Base-by-base conservation (phyloP, 108 stramenopile genomes). In the Nitzschia palea region DNA sequence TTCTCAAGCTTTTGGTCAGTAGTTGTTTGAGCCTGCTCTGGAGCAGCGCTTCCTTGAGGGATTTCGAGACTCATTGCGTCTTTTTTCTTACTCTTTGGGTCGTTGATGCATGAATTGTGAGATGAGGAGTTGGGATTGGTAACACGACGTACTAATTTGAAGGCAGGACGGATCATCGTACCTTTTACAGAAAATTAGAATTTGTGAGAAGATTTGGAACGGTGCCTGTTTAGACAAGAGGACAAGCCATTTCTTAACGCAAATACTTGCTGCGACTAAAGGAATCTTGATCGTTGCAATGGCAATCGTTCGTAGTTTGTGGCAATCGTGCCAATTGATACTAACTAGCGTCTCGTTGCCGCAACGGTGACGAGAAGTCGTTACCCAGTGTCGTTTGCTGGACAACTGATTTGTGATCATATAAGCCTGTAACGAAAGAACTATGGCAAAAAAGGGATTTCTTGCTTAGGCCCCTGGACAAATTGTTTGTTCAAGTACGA, bases 31-130 rank as follows among this genome's bases (percentile, higher is more conserved):
- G 47, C 25, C 31, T 50, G 44, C 29, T 43, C 59, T 31, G 45
- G 8, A 3, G 31, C 45, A 45, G 20, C 47, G 8, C 12, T 33
- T 3, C 62, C 62, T 23, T 63, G 12, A 25, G 62, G 62, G 15
- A 63, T 42, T 29, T 63, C 62, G 9, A 42, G 18, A 15, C 27
- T 28, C 62, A 63, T 47, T 2, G n/a, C 27, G 59, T n/a, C 43
- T 23, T 8, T 18, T 40, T 40, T 60, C 32, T 56, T 56, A 22
- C 48, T 9, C 48, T n/a, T 22, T 23, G 18, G 20, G 6, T 50
- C n/a, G 48, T 23, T 50, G 40, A 12, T 42, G 12, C 14, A 12
- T 14, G 40, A 42, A 42, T 14, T 14, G 9, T 42, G 40, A 44
- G 20, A 18, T n/a, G n/a, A n/a, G n/a, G n/a, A n/a, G n/a, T n/a